Conservation (phyloP, 2,329 filamentous ascomycete species). For the Pseudocercospora musae region DNA sequence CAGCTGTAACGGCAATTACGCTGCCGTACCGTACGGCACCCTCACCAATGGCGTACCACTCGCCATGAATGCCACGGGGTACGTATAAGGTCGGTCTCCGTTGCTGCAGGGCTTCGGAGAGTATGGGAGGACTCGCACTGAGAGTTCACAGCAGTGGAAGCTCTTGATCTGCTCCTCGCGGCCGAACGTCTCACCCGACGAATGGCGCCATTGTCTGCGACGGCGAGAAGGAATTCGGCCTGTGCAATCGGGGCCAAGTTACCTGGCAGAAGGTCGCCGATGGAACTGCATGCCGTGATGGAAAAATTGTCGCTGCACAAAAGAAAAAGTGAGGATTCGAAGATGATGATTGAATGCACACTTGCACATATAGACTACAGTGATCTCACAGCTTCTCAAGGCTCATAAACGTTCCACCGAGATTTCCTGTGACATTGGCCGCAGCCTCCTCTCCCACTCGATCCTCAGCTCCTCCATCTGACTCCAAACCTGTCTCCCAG, state of each 20-base stretch:
- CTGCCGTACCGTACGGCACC: slow-evolving; percentile 47
- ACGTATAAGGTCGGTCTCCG: neutral
- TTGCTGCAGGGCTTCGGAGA: neutral
- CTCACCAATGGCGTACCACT: slow-evolving; percentile 51
- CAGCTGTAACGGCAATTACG: slow-evolving; percentile 62
- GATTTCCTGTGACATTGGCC: slow-evolving; percentile 34
- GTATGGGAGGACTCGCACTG: neutral
- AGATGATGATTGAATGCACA: neutral
- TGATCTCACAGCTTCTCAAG: neutral
- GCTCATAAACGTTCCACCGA: slow-evolving; percentile 2
- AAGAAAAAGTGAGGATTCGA: neutral
- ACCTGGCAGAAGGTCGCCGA: slow-evolving; percentile 42
- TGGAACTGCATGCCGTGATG: slow-evolving; percentile 45
- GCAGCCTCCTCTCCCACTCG: slow-evolving; percentile 41
- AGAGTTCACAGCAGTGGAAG: neutral
- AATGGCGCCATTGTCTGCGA: slow-evolving; percentile 42
- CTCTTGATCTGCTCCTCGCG: slow-evolving; percentile 13
- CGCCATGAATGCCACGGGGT: neutral
- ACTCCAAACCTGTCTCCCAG: slow-evolving; percentile 57
- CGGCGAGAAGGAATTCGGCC: slow-evolving; percentile 39
- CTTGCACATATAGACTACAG: slow-evolving; percentile 1
- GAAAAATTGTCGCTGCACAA: slow-evolving; percentile 34
- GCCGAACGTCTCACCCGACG: slow-evolving; percentile 29
- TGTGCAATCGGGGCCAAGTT: slow-evolving; percentile 44
- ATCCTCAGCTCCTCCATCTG: slow-evolving; percentile 37